phyloP scores from a whole-genome alignment of 2,329 filamentous ascomycete species.

The Paraphaeosphaeria minitans region DNA sequence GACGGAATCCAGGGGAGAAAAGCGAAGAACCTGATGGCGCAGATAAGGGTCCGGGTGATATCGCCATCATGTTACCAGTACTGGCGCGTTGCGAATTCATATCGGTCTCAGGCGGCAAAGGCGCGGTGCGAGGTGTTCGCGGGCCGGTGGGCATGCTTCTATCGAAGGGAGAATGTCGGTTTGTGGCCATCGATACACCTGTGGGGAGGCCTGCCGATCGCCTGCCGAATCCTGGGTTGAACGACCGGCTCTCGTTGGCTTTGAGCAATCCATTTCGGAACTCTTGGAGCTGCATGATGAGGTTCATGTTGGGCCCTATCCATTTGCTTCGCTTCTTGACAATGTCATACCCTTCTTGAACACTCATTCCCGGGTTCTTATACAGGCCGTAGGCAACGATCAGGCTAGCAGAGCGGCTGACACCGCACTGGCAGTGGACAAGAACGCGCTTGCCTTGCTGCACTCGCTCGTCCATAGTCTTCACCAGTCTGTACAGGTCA shows the following conservation, averaged over 20 bases:
- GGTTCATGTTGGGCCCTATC: constrained; percentile 91
- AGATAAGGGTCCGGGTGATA: constrained; percentile 50
- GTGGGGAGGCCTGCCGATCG: constrained; percentile 40
- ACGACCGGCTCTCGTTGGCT: constrained; percentile 39
- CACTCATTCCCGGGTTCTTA: constrained; percentile 74
- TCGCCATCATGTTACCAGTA: constrained; percentile 49
- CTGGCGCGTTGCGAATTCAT: constrained; percentile 50
- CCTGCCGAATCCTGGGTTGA: constrained; percentile 39
- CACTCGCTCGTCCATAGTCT: constrained; percentile 74
- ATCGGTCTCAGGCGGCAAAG: constrained; percentile 56
- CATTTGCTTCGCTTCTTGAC: constrained; percentile 82
- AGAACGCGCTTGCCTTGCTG: constrained; percentile 77
- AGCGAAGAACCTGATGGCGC: constrained; percentile 41
- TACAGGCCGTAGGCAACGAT: constrained; percentile 87
- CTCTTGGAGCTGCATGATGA: constrained; percentile 87
- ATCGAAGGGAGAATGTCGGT: constrained; percentile 42
- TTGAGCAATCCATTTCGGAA: constrained; percentile 62
- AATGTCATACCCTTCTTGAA: constrained; percentile 82
- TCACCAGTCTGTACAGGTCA: constrained; percentile 75
- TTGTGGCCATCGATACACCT: constrained; percentile 28
- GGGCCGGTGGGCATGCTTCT: constrained; percentile 36
- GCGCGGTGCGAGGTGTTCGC: constrained; percentile 46
- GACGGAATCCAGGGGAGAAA: constrained; percentile 45
- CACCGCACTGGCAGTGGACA: constrained; percentile 84
- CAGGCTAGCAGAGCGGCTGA: constrained; percentile 81